Conservation (phyloP, 495 filamentous ascomycete genomes). For the Haplographium delicatum region DNA sequence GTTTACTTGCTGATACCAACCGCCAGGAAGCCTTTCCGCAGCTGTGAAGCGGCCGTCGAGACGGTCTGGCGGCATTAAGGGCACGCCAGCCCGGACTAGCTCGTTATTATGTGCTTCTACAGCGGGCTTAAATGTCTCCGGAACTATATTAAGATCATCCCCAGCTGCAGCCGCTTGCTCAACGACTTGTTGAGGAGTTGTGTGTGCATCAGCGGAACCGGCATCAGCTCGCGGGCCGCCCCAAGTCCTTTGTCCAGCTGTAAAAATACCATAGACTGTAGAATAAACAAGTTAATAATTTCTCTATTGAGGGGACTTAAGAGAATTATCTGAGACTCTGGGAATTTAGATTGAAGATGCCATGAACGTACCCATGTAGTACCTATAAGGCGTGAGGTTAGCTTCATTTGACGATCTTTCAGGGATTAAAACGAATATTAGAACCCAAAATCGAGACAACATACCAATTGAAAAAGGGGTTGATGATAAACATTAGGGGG, state of each 20-base stretch:
- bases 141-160: constrained; percentile 88
- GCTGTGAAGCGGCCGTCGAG: constrained; percentile 69
- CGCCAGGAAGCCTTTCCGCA: constrained; percentile 52
- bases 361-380: too few species aligned
- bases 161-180: constrained; percentile 73
- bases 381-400: too few species aligned
- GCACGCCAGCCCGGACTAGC: constrained; percentile 29
- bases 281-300: constrained; percentile 52
- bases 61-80: constrained; percentile 66
- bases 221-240: constrained; percentile 93
- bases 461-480: constrained; percentile 98
- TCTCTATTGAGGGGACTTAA: not conserved
- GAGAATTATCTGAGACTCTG: too few species aligned
- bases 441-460: too few species aligned
- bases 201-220: constrained; percentile 70
- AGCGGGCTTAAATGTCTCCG: constrained; percentile 80
- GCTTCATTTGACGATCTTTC: too few species aligned
- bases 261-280: constrained; percentile 86
- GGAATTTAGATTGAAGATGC: not conserved
- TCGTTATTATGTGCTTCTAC: constrained; percentile 44
- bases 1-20: constrained; percentile 59
- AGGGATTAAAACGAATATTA: too few species aligned
- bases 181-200: constrained; percentile 77
- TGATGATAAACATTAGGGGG: constrained; percentile 90
- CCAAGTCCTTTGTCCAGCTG: constrained; percentile 93